Base-by-base conservation (phyloP, 345 rosid species). In the Salix koriyanagi region DNA sequence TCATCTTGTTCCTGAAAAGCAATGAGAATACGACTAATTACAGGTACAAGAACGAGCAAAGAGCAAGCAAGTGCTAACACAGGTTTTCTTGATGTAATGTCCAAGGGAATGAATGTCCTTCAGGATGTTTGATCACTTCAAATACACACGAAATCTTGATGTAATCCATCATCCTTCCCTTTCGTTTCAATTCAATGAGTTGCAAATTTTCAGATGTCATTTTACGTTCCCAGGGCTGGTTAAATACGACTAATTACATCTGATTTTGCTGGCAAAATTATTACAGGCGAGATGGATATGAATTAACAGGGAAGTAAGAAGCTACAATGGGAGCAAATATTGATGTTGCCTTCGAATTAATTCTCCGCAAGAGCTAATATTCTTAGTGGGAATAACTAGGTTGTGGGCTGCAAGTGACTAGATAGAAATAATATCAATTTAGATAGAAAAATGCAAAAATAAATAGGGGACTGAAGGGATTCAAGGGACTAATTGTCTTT, bases 1-100 rank as follows among this genome's bases (percentile, higher is more conserved):
- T 25, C 77, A 7, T 72, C 75, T 72, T 26, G 16, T 19, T 73
- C 80, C 83, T 81, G 77, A 73, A 69, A 34, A 28, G 36, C 3
- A 41, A 26, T n/a, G 0, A 25, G 23, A 58, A 3, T 12, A 13
- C 12, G 26, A 26, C 26, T 26, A 26, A 26, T 26, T 26, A 26
- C 26, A 26, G 26, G 42, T 39, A 2, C 60, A 21, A 7, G 60
- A 54, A 7, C 11, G 1, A 7, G 60, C 23, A 54, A 9, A 54
- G 60, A n/a, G 0, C 21, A 54, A 54, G 58, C 54, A 50, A 4
- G 56, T 21, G 6, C 34, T 50, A 16, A 0, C 18, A 21, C 5
- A 50, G n/a, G 8, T 50, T 50, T 52, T 28, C 30, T 26, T 1
- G 26, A 26, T 26, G 26, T 26, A 26, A 28, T 28, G 2, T 28